Base-by-base conservation (phyloP, 306 rosid genomes). In the Castanea sativa region DNA sequence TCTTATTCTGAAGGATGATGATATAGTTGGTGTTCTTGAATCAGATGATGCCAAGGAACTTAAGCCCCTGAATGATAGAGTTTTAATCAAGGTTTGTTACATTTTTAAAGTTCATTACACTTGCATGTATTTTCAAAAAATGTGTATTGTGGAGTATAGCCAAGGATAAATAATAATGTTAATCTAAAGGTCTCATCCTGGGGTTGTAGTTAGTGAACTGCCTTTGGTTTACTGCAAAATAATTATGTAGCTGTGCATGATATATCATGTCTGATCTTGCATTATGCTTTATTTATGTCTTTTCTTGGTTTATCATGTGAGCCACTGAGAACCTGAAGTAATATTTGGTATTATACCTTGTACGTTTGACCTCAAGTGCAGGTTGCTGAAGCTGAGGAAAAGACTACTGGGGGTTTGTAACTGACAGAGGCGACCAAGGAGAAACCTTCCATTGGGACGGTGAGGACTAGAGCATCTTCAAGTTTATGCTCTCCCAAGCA, bases 21-120 rank as follows among this genome's bases (percentile, higher is more conserved):
- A 96, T 87, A 89, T 96, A 2, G 87, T 96, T 14, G 99, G 99
- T 33, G 82, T 91, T 77, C 94, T 96, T 58, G 98, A 96, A 79
- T 85, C 97, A 0, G 97, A 96, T 19, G 98, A 93, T 59, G 89
- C 89, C 19, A 89, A 93, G 87, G 99, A 96, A 82, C 97, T 93
- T 76, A 83, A 96, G 87, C 96, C 99, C 74, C 77, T 93, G 64
- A 96, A 89, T 71, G 99, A 96, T 51, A 87, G 99, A 82, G 97
- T 96, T 41, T 69, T 96, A 71, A 93, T 96, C 84, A 91, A 96
- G 98, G 99, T 93, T 49, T 25, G 85, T 43, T 32, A 67, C 10
- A 75, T 38, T 14, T 67, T 41, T 29, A 3, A 41, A 8, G 49
- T n/a, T 45, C 81, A 12, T 6, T 79, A 53, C 33, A 29, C 64